Evolutionary conservation across 768 basidiomycete species (phyloP), one percentile per base, ranked within the genome.

Genomic region (Cyclocybe aegerita): DNA sequence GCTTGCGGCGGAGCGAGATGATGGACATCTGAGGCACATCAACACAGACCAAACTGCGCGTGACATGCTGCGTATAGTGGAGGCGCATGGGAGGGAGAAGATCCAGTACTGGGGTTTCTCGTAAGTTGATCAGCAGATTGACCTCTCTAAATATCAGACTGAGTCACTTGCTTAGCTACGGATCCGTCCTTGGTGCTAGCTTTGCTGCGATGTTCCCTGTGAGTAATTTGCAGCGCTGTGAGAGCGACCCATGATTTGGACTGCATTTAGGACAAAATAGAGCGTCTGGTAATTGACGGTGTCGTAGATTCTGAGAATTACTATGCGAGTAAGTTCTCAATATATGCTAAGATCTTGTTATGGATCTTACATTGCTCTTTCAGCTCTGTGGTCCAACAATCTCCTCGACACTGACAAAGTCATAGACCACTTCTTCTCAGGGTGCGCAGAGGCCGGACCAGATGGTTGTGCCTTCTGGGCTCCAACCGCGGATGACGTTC

Each of bases 271-370:
- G 53, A 55, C 36, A 75, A 40, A 55, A 54, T 52, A 30, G 51
- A 69, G 43, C 67, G 72, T 9, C 8, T 75, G 12, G 59, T 72
- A 6, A 63, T 75, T 15, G 74, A 76, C 40, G 73, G 73, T 17
- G 74, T 75, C 11, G 64, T 68, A 15, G 73, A 75, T 38, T 57
- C 69, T 1, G 69, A 74, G 30, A 59, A 73, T 41, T 75, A 74
- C 48, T 77, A 70, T 46, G 53, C 64, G 9, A 63, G 75, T 72
- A 49, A 35, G 67, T 46, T 16, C 17, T 12, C 10, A 16, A 39
- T 14, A 12, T 23, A 9, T 33, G 3, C 10, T 31, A 14, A 9
- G 40, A 42, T 29, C 14, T 15, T n/a, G 14, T 35, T 16, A 12
- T 15, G 47, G 4, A 4, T 9, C 8, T 9, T 9, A 7, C 9